These are phyloP conservation scores for Coccomyxa sp. DNA, from an alignment of 139 green algal genomes.

Conservation along the genomic window DNA sequence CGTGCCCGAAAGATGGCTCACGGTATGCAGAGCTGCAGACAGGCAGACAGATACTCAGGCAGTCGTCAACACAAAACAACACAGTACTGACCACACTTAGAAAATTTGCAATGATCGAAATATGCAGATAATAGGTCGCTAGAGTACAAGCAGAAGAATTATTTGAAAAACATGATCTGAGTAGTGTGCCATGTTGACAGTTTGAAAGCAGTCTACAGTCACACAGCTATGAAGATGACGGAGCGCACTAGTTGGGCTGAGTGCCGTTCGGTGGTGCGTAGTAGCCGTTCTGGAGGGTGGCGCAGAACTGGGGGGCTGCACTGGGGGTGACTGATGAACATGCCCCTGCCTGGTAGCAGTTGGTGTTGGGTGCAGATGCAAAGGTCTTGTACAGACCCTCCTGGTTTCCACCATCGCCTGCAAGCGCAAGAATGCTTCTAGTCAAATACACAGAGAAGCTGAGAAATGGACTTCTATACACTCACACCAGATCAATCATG, in stretches of 20 bases:
- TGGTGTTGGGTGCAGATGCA: background rate
- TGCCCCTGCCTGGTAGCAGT: background rate
- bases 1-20: conserved; percentile 22
- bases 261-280: background rate
- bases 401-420: conserved; percentile 24
- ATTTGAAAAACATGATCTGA: background rate
- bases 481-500: too few species aligned
- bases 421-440: too few species aligned
- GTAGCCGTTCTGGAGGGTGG: background rate
- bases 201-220: too few species aligned
- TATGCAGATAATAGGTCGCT: background rate
- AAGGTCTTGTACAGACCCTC: conserved; percentile 14
- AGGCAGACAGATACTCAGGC: background rate
- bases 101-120: background rate
- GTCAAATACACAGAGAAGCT: too few species aligned
- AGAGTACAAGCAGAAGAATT: background rate
- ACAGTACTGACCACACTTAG: background rate
- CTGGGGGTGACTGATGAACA: background rate
- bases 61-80: too few species aligned
- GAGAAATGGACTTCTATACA: too few species aligned
- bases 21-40: conserved; percentile 12
- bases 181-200: too few species aligned
- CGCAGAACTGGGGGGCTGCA: background rate
- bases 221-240: background rate
- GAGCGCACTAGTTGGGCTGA: conserved; percentile 2